phyloP scores from a whole-genome alignment of 441 rosid genomes.

The Euphorbia celastroides region DNA sequence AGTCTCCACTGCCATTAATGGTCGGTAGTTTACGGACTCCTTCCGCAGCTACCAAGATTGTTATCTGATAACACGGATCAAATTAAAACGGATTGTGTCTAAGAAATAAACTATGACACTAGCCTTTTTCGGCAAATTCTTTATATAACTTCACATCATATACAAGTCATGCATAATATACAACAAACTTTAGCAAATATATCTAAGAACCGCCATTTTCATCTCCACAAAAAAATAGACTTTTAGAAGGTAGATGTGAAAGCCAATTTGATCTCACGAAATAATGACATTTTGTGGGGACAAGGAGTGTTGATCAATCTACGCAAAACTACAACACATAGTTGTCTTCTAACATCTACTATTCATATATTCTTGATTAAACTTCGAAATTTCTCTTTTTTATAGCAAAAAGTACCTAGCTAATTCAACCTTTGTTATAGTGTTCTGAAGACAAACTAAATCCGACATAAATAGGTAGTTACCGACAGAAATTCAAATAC shows the following conservation, averaged over 20 bases:
- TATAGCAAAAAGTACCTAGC: no score
- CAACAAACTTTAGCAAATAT: not conserved
- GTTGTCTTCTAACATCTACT: not conserved
- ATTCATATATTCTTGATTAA: not conserved
- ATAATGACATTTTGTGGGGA: not conserved
- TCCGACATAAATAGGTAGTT: no score
- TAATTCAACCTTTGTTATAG: no score
- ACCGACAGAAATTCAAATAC: no score
- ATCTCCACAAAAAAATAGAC: no score
- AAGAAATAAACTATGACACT: not conserved
- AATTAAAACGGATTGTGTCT: not conserved
- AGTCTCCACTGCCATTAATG: slow-evolving; percentile 60
- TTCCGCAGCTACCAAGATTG: slow-evolving; percentile 86
- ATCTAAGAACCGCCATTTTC: not conserved
- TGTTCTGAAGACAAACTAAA: no score
- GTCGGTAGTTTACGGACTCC: slow-evolving; percentile 71
- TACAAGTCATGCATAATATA: not conserved
- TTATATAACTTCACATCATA: not conserved
- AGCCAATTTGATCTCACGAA: not conserved
- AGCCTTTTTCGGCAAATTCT: not conserved
- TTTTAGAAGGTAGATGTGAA: no score
- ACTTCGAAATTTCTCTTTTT: no score
- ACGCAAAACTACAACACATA: no score
- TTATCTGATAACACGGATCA: slow-evolving; percentile 39
- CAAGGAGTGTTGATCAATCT: no score